phyloP scores from a whole-genome alignment of 108 stramenopile genomes.

The Licmophora abbreviata region DNA sequence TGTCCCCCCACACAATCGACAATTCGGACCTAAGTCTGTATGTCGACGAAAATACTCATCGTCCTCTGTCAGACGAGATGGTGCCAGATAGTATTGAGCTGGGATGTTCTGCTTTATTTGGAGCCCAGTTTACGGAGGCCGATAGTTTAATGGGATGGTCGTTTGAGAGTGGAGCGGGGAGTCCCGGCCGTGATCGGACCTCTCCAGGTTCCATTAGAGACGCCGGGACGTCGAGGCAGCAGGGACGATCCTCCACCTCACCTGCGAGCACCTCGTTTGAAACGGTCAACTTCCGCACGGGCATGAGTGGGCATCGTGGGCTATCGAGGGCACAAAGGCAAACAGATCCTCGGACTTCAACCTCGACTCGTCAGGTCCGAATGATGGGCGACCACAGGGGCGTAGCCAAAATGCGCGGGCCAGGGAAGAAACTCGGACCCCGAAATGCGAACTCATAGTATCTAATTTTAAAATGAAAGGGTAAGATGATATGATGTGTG shows the following conservation, averaged over 20 bases:
- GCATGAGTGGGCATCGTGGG: slow-evolving; percentile 38
- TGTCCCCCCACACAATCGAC: neutral
- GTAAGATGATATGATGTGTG: too few relatives aligned
- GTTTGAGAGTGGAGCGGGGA: neutral
- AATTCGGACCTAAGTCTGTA: too few relatives aligned
- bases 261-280: slow-evolving; percentile 15
- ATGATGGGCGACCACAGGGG: slow-evolving; percentile 39
- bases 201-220: neutral
- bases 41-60: too few relatives aligned
- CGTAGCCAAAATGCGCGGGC: slow-evolving; percentile 1
- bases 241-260: neutral
- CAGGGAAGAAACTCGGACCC: neutral
- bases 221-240: neutral
- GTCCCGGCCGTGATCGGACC: neutral
- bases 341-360: slow-evolving; percentile 3
- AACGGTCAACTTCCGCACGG: slow-evolving; percentile 39
- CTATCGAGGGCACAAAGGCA: slow-evolving; percentile 12
- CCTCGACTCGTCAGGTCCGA: slow-evolving; percentile 9
- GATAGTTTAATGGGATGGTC: neutral
- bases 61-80: too few relatives aligned
- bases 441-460: neutral
- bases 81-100: too few relatives aligned
- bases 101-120: neutral
- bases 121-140: neutral
- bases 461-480: neutral